Evolutionary conservation across 2,329 filamentous ascomycete species (phyloP).

Genomic region (Fusarium sp.): DNA sequence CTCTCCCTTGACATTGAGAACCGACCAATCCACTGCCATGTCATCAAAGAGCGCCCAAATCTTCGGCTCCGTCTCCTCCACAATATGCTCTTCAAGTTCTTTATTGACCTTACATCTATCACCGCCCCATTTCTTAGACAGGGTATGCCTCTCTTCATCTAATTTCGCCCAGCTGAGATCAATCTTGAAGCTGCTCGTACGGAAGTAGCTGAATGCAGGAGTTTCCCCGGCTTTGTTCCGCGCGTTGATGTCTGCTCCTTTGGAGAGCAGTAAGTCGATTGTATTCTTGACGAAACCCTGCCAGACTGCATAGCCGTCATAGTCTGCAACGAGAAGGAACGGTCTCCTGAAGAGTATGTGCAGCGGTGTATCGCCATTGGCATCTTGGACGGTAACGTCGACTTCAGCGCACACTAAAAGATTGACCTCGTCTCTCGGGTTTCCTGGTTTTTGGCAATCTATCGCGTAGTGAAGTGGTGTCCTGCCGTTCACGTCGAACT

Average conservation of each 20-base stretch:
- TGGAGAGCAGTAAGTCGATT: not conserved
- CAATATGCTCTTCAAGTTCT: not conserved
- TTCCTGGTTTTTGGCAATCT: not conserved
- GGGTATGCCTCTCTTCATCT: not conserved
- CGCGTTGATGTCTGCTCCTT: not conserved
- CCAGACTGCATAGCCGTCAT: not conserved
- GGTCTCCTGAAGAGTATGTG: not conserved
- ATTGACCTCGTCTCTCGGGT: rapidly evolving
- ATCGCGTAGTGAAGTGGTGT: not conserved
- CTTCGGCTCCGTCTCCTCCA: not conserved
- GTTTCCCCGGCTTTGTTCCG: not conserved
- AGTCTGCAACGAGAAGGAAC: not conserved
- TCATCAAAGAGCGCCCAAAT: not conserved
- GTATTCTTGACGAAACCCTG: not conserved
- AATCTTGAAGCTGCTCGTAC: not conserved
- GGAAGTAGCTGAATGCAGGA: not conserved
- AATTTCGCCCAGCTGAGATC: not conserved
- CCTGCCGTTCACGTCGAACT: not conserved
- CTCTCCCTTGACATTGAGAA: rapidly evolving
- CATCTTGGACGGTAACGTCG: not conserved
- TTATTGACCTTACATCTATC: not conserved
- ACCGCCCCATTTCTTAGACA: not conserved
- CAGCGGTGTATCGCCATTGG: not conserved
- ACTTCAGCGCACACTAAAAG: rapidly evolving
- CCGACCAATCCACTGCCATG: not conserved